These are phyloP conservation scores for Dendrobium chrysotoxum DNA, from an alignment of 106 monocot genomes.

Conservation along the genomic window DNA sequence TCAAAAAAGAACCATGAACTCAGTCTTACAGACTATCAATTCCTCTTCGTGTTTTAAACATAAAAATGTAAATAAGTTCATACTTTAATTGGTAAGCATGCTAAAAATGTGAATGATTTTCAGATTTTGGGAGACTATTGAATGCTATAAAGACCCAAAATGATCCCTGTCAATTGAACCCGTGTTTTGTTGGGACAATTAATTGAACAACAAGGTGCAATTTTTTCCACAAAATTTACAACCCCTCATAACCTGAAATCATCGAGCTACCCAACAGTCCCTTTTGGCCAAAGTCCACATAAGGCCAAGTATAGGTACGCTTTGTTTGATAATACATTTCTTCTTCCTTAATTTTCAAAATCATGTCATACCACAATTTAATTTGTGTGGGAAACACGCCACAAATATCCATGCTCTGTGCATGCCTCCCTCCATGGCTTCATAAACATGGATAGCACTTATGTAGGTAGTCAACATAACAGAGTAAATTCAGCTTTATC, in stretches of 20 bases:
- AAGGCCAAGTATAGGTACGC: too few relatives aligned
- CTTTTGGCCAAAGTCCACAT: too few relatives aligned
- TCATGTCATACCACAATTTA: too few relatives aligned
- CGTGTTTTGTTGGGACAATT: too few relatives aligned
- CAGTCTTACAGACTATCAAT: neutral
- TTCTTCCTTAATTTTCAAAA: too few relatives aligned
- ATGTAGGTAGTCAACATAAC: too few relatives aligned
- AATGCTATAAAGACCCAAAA: neutral
- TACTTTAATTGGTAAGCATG: neutral
- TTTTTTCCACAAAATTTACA: too few relatives aligned
- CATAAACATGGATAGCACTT: neutral
- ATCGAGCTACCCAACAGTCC: too few relatives aligned
- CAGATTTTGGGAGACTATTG: neutral
- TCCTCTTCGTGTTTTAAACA: neutral
- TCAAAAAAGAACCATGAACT: neutral
- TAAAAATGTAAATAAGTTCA: constrained; percentile 1
- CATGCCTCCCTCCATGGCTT: neutral
- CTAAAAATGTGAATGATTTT: neutral
- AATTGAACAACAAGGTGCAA: too few relatives aligned
- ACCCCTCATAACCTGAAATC: too few relatives aligned
- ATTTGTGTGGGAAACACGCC: neutral
- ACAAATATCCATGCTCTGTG: neutral
- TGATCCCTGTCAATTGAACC: neutral
- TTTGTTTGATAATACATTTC: too few relatives aligned
- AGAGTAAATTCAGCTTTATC: neutral